Conservation (phyloP, 768 basidiomycete species). For the Mycena chlorophos region DNA sequence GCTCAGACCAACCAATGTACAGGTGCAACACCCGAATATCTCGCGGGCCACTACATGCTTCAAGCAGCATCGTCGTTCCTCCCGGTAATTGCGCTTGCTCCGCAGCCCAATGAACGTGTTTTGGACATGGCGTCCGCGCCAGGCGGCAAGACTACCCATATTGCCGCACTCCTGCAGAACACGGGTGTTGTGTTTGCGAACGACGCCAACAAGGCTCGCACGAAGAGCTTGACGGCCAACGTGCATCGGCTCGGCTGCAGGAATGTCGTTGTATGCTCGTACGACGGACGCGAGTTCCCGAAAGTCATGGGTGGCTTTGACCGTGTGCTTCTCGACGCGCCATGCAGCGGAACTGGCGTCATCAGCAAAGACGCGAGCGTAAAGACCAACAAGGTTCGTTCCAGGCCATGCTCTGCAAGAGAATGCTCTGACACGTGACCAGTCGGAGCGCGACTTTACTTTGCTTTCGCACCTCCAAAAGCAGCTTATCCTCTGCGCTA, state of each 20-base stretch:
- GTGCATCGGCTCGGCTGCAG: slow-evolving; percentile 96
- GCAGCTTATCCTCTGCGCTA: slow-evolving; percentile 95
- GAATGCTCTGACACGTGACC: slow-evolving; percentile 2
- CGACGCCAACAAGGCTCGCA: slow-evolving; percentile 90
- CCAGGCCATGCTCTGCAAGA: slow-evolving; percentile 3
- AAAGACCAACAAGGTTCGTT: slow-evolving; percentile 90
- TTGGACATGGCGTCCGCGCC: slow-evolving; percentile 99
- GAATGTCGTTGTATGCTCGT: slow-evolving; percentile 95
- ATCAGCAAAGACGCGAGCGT: slow-evolving; percentile 98
- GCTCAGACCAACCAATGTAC: slow-evolving; percentile 7
- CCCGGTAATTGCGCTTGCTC: slow-evolving; percentile 94
- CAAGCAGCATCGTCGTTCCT: slow-evolving; percentile 99
- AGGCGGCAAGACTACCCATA: slow-evolving; percentile 97
- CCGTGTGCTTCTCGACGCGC: slow-evolving; percentile 93
- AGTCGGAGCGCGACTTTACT: slow-evolving; percentile 95
- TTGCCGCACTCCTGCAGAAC: slow-evolving; percentile 94
- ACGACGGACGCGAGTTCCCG: slow-evolving; percentile 96
- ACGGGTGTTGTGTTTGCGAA: slow-evolving; percentile 98
- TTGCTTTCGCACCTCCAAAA: slow-evolving; percentile 97
- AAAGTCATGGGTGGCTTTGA: slow-evolving; percentile 99
- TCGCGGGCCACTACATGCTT: slow-evolving; percentile 99
- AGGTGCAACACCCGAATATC: slow-evolving; percentile 97
- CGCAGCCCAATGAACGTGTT: slow-evolving; percentile 90
- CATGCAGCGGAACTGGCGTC: slow-evolving; percentile 97
- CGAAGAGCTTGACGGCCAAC: slow-evolving; percentile 95